A percentile compares a stretch with the other conserved stretches of the same genome.
These are phyloP conservation scores for Rhamnella rubrinervis DNA, from an alignment of 331 rosid genomes.

Conservation along the genomic window DNA sequence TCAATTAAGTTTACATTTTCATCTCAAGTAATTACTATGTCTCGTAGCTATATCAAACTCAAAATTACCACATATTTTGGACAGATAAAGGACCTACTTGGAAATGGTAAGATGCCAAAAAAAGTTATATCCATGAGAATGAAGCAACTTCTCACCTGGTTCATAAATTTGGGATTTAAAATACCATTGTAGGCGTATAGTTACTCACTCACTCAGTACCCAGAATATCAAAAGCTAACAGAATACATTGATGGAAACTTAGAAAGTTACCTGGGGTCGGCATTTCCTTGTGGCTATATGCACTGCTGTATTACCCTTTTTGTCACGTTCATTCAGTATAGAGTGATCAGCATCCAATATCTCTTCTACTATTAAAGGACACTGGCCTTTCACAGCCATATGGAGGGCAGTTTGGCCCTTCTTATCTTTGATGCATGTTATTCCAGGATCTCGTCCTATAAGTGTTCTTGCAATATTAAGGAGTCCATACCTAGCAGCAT, in stretches of 20 bases:
- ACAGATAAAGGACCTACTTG: not conserved
- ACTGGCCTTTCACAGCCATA: constrained; percentile 94
- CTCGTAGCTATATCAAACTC: not conserved
- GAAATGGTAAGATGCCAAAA: not conserved
- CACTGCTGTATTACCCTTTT: constrained; percentile 87
- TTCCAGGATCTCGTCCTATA: constrained; percentile 59
- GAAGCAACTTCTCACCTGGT: constrained; percentile 13
- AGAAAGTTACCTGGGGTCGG: constrained; percentile 70
- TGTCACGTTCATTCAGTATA: constrained; percentile 80
- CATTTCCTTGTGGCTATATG: constrained; percentile 93
- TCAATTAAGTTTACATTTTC: no score
- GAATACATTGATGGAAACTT: not conserved
- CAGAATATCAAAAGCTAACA: not conserved
- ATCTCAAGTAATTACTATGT: not conserved
- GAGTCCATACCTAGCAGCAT: constrained; percentile 73
- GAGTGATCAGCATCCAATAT: constrained; percentile 54
- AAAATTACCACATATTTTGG: not conserved
- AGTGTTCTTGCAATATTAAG: constrained; percentile 58
- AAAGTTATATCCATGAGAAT: constrained; percentile 2
- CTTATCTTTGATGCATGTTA: constrained; percentile 78
- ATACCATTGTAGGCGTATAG: not conserved
- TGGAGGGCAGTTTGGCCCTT: constrained; percentile 95
- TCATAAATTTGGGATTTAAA: not conserved
- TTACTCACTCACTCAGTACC: not conserved
- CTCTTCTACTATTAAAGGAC: constrained; percentile 67